These are phyloP conservation scores for Hortiboletus campestris DNA, from an alignment of 768 basidiomycete genomes.

Conservation along the genomic window DNA sequence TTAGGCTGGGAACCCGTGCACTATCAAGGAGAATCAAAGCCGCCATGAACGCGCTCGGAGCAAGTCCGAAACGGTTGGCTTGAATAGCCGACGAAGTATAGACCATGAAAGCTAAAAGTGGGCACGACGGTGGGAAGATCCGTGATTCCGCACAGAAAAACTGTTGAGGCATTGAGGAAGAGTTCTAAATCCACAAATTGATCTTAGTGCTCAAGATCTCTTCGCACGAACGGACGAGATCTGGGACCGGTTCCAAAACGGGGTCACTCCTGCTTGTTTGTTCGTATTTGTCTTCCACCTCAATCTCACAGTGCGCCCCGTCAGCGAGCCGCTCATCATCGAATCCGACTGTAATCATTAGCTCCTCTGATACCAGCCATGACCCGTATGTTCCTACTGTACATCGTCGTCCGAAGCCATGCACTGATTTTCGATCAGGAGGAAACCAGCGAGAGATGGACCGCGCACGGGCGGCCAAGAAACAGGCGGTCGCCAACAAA, in stretches of 20 bases:
- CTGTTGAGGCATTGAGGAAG: not conserved
- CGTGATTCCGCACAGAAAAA: not conserved
- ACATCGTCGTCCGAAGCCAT: not conserved
- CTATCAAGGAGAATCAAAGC: conserved; percentile 1
- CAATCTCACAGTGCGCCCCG: not conserved
- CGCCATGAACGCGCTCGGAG: conserved; percentile 8
- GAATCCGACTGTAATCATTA: conserved; percentile 6
- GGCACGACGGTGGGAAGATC: conserved; percentile 12
- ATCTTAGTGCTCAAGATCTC: conserved; percentile 18
- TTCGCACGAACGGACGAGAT: conserved; percentile 1
- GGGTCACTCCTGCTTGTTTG: conserved; percentile 20
- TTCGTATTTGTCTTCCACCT: conserved; percentile 16
- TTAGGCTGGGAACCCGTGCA: conserved; percentile 8
- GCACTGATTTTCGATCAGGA: conserved; percentile 44
- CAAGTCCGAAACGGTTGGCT: conserved; percentile 5
- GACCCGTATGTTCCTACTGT: conserved; percentile 49
- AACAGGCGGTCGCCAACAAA: conserved; percentile 49
- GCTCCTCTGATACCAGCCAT: conserved; percentile 28
- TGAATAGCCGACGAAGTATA: conserved; percentile 9
- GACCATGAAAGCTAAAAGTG: not conserved
- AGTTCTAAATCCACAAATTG: conserved; percentile 4
- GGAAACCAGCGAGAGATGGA: conserved; percentile 82
- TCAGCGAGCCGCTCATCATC: conserved; percentile 3
- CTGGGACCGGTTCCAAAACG: conserved; percentile 6
- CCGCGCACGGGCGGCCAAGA: conserved; percentile 73